Evolutionary conservation across 2,329 filamentous ascomycete genomes (phyloP).

Genomic region (Colletotrichum limetticola): DNA sequence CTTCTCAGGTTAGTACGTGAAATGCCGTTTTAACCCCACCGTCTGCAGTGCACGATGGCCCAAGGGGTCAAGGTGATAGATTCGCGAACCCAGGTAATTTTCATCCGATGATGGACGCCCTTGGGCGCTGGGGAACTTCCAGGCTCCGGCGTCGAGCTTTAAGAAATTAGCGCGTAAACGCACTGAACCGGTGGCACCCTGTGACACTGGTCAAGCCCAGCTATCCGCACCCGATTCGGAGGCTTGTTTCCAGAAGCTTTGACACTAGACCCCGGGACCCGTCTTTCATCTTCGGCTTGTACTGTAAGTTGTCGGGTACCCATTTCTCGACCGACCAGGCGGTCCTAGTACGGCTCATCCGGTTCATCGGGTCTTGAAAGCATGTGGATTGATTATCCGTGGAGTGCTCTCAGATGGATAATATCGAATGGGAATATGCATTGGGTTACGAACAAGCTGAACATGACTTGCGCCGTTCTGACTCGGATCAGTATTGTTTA

Average conservation of each 20-base stretch:
- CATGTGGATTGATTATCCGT: neutral
- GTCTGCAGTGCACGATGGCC: neutral
- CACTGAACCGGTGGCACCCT: neutral
- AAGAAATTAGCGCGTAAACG: slow-evolving; percentile 8
- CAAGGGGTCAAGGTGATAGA: neutral
- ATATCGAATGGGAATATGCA: neutral
- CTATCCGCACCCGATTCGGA: neutral
- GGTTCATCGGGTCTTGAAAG: neutral
- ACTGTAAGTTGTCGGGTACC: neutral
- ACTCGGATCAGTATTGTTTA: neutral
- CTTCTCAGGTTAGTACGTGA: too few species aligned
- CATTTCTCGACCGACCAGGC: slow-evolving; percentile 5
- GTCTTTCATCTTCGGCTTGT: neutral
- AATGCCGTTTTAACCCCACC: neutral
- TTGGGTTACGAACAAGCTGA: neutral
- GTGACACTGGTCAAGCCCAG: neutral
- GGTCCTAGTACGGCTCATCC: neutral
- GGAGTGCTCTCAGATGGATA: neutral
- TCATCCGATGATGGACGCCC: slow-evolving; percentile 6
- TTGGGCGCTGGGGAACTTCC: neutral
- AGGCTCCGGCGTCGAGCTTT: neutral
- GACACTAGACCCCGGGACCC: slow-evolving; percentile 20
- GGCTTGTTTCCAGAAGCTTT: slow-evolving; percentile 19
- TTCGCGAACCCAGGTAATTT: slow-evolving; percentile 16
- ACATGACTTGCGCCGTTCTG: neutral